These are phyloP conservation scores for Eustoma russellianum DNA, from an alignment of 257 asterid species.

Conservation along the genomic window DNA sequence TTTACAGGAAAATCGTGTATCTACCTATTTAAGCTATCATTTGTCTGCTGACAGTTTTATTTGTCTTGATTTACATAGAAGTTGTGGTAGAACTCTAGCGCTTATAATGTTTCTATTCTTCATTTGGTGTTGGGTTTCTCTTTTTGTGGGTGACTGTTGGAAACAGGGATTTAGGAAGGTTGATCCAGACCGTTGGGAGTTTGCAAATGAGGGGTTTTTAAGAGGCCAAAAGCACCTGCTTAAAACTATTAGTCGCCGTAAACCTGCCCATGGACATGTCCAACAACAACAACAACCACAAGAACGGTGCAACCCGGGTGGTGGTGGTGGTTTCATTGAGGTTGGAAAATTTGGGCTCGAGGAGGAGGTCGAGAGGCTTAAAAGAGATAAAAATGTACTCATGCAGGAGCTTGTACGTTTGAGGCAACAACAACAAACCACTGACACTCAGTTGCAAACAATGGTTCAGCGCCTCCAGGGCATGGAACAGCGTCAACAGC, in stretches of 20 bases:
- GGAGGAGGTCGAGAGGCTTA: slow-evolving; percentile 86
- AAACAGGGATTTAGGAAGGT: slow-evolving; percentile 80
- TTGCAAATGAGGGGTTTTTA: slow-evolving; percentile 87
- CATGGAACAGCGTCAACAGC: slow-evolving; percentile 96
- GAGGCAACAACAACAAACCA: slow-evolving; percentile 86
- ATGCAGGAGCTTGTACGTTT: slow-evolving; percentile 91
- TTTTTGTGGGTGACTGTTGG: slow-evolving; percentile 3
- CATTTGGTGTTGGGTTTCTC: slow-evolving; percentile 3
- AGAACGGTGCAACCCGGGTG: slow-evolving; percentile 4
- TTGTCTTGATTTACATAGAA: no score
- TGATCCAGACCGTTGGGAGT: slow-evolving; percentile 95
- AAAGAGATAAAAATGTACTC: slow-evolving; percentile 83
- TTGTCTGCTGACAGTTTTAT: no score
- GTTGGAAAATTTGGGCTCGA: slow-evolving; percentile 92
- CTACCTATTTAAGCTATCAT: no score
- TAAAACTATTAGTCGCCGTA: slow-evolving; percentile 61
- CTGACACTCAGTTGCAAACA: slow-evolving; percentile 71
- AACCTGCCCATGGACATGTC: slow-evolving; percentile 72
- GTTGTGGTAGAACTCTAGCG: neutral
- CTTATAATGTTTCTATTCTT: neutral
- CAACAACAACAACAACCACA: slow-evolving; percentile 57
- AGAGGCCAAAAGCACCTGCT: slow-evolving; percentile 87
- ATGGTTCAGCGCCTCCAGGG: slow-evolving; percentile 90
- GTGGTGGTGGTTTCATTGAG: slow-evolving; percentile 77
- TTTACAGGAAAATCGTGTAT: no score